These are phyloP conservation scores for Aspergillus texensis DNA, from an alignment of 2,329 filamentous ascomycete species.

Conservation along the genomic window DNA sequence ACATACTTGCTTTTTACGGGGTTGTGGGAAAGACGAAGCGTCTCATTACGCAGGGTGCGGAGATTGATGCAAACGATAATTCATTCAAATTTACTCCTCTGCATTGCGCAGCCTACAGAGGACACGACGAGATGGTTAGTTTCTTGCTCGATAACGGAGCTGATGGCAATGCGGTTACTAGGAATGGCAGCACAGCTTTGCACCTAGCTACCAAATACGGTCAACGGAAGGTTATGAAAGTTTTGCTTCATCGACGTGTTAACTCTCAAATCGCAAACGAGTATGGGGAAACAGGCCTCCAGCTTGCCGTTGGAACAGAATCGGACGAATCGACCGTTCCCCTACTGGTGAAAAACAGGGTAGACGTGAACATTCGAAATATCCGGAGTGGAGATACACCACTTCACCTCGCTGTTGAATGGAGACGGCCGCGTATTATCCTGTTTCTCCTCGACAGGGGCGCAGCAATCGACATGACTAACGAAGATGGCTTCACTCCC, in stretches of 20 bases:
- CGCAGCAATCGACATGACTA: slow-evolving; percentile 26
- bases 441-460: slow-evolving; percentile 34
- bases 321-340: slow-evolving; percentile 34
- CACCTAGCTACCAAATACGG: slow-evolving; percentile 31
- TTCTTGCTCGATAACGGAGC: slow-evolving; percentile 31
- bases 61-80: slow-evolving; percentile 30
- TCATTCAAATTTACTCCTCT: slow-evolving; percentile 28
- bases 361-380: slow-evolving; percentile 30
- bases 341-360: slow-evolving; percentile 28
- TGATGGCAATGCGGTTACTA: slow-evolving; percentile 25
- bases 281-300: slow-evolving; percentile 26
- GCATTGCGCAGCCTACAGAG: slow-evolving; percentile 33
- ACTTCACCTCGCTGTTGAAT: slow-evolving; percentile 31
- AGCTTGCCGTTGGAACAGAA: slow-evolving; percentile 32
- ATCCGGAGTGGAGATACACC: slow-evolving; percentile 29
- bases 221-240: slow-evolving; percentile 30
- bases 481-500: slow-evolving; percentile 30
- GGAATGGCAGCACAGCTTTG: slow-evolving; percentile 35
- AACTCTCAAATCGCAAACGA: slow-evolving; percentile 23
- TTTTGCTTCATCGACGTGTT: slow-evolving; percentile 20
- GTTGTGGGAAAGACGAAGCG: slow-evolving; percentile 28
- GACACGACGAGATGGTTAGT: slow-evolving; percentile 34
- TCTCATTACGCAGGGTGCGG: slow-evolving; percentile 28
- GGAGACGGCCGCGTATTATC: slow-evolving; percentile 29
- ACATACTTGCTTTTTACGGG: slow-evolving; percentile 33